phyloP scores from a whole-genome alignment of 169 alveolate species.

The Cryptosporidium ubiquitum region DNA sequence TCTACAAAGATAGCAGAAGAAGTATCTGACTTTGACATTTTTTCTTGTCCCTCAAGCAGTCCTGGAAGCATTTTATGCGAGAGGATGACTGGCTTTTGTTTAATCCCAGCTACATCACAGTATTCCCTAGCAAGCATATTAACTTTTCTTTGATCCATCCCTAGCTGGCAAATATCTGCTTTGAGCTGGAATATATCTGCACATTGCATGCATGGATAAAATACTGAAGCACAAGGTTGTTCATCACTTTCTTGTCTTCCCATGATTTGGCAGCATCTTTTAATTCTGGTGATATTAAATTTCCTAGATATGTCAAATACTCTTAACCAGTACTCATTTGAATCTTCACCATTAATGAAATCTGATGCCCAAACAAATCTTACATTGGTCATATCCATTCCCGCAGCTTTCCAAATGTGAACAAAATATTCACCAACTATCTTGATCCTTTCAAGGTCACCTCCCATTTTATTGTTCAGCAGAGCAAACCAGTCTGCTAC shows the following conservation, averaged over 20 bases:
- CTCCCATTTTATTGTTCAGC: constrained; percentile 98
- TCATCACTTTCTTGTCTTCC: constrained; percentile 98
- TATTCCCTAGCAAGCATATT: constrained; percentile 98
- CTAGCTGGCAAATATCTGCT: constrained; percentile 98
- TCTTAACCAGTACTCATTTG: constrained; percentile 95
- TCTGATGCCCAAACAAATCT: constrained; percentile 99
- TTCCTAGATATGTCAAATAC: constrained; percentile 96
- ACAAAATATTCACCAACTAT: constrained; percentile 97
- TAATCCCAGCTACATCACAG: constrained; percentile 86
- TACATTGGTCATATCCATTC: constrained; percentile 97
- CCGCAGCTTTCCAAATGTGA: constrained; percentile 99
- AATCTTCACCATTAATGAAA: constrained; percentile 91
- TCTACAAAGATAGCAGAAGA: constrained; percentile 99
- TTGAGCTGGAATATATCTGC: constrained; percentile 97
- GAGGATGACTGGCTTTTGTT: constrained; percentile 91
- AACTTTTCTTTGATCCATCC: constrained; percentile 99
- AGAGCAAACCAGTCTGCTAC: constrained; percentile 99
- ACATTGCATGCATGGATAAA: constrained; percentile 96
- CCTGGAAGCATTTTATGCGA: constrained; percentile 97
- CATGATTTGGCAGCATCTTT: constrained; percentile 97
- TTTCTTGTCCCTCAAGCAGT: constrained; percentile 95
- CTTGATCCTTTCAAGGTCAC: constrained; percentile 94
- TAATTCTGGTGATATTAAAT: constrained; percentile 92
- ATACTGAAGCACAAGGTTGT: constrained; percentile 89
- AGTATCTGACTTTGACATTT: constrained; percentile 95